Evolutionary conservation across 1,139 yeast genomes (phyloP).

Genomic region (Saccharomyces pastorianus): DNA sequence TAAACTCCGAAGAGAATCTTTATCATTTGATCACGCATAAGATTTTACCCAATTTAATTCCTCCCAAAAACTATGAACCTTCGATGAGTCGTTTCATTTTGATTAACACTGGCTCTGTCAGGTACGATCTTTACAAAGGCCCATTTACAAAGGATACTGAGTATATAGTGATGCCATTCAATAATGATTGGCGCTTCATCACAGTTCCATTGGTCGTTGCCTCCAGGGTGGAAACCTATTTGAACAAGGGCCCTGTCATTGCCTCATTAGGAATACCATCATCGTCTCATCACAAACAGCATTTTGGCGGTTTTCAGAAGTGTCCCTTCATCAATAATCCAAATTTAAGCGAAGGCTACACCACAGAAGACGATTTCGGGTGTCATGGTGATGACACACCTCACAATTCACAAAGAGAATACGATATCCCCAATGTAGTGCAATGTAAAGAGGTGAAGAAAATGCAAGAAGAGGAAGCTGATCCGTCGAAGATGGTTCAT

Average conservation of each 20-base stretch:
- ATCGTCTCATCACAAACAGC: neutral
- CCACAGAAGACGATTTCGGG: constrained; percentile 78
- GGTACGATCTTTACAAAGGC: constrained; percentile 85
- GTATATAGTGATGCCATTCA: constrained; percentile 79
- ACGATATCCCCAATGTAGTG: constrained; percentile 69
- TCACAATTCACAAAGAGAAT: constrained; percentile 55
- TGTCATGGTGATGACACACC: constrained; percentile 81
- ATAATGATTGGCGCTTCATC: constrained; percentile 57
- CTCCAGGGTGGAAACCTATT: constrained; percentile 20
- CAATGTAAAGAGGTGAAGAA: constrained; percentile 33
- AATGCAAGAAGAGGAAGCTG: constrained; percentile 21
- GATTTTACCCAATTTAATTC: constrained; percentile 53
- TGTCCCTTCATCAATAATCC: constrained; percentile 29
- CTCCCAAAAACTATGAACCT: constrained; percentile 11
- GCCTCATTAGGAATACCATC: constrained; percentile 17
- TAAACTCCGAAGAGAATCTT: constrained; percentile 51
- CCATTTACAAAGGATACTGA: constrained; percentile 74
- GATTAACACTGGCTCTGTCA: constrained; percentile 80
- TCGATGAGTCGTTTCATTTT: constrained; percentile 49
- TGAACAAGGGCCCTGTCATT: constrained; percentile 25
- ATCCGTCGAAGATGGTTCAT: constrained; percentile 40
- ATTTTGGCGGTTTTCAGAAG: neutral
- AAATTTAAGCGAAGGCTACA: constrained; percentile 47
- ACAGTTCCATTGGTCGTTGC: constrained; percentile 31
- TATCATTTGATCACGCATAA: constrained; percentile 51